phyloP scores from a whole-genome alignment of 2,329 filamentous ascomycete genomes.

The Byssochlamys sp. region DNA sequence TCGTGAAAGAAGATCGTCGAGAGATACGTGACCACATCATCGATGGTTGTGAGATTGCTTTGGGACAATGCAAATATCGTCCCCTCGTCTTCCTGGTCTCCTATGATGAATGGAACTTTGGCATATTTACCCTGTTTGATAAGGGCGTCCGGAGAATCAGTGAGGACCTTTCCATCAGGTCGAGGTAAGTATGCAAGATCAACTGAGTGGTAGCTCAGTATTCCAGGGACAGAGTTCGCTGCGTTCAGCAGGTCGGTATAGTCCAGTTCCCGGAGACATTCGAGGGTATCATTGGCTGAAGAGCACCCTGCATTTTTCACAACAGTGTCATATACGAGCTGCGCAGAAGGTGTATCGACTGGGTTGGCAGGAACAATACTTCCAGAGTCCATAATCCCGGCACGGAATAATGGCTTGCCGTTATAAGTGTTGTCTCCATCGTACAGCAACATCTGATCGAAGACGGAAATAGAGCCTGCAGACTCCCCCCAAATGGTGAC shows the following conservation, averaged over 20 bases:
- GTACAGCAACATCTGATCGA: slow-evolving; percentile 67
- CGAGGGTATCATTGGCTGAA: slow-evolving; percentile 33
- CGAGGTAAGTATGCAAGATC: slow-evolving; percentile 56
- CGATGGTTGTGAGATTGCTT: slow-evolving; percentile 54
- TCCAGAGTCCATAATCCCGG: slow-evolving; percentile 68
- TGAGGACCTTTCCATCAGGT: slow-evolving; percentile 19
- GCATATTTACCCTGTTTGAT: slow-evolving; percentile 46
- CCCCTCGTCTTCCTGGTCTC: slow-evolving; percentile 72
- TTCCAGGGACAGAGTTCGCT: slow-evolving; percentile 58
- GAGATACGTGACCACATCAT: slow-evolving; percentile 54
- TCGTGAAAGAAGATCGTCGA: slow-evolving; percentile 51
- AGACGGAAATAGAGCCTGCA: slow-evolving; percentile 62
- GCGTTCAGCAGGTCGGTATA: slow-evolving; percentile 49
- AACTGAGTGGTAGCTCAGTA: slow-evolving; percentile 59
- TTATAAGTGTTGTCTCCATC: slow-evolving; percentile 66
- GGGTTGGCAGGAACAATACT: slow-evolving; percentile 10
- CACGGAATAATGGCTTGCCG: slow-evolving; percentile 63
- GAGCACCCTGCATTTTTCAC: slow-evolving; percentile 39
- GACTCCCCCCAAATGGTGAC: slow-evolving; percentile 73
- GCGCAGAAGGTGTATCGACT: slow-evolving; percentile 57
- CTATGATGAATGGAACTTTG: slow-evolving; percentile 55
- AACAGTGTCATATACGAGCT: slow-evolving; percentile 45
- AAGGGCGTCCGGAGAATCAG: slow-evolving; percentile 55
- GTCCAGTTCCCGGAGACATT: slow-evolving; percentile 39
- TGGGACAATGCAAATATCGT: slow-evolving; percentile 65